Evolutionary conservation across 805 yeast species (phyloP), one percentile per base, ranked within the genome.

Genomic region (Maudiozyma pseudohumilis): DNA sequence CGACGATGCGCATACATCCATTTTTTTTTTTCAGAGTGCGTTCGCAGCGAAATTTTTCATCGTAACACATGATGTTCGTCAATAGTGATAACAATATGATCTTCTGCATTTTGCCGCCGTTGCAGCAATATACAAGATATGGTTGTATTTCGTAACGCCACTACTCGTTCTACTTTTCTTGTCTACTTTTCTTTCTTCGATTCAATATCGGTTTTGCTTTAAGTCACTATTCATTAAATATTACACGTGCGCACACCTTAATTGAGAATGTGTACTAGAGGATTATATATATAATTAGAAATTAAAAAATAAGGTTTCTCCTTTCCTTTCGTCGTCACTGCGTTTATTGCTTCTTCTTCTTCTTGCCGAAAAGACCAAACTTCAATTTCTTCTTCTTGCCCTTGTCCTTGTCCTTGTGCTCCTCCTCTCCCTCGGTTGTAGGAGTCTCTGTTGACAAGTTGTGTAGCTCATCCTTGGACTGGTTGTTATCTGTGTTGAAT

Each of bases 331-430:
- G 31, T 28, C 19, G 16, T 28, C 18, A 28, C 18, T 28, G 16
- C 31, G 16, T 28, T 18, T 28, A 18, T 24, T 24, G 10, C 31
- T 28, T 28, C 6, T 29, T 19, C 21, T 47, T 45, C 42, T 53
- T 55, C 34, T 49, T 52, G 6, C 40, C 38, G 32, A 55, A 52
- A 11, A 54, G 40, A 13, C 57, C 53, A 35, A 54, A 54, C 32
- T 48, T 52, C 40, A 28, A 16, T 16, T 28, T 53, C 44, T 53
- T 44, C 25, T 34, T 52, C 41, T 55, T 52, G n/a, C 26, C 9
- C 7, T 18, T 31, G 18, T 45, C 45, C 40, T 53, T 48, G 16
- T 45, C 46, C 23, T 29, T 39, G 5, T 21, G 25, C 4, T 19
- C 18, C 31, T 40, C 39, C 13, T 30, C 44, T 4, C 38, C 31